phyloP scores from a whole-genome alignment of 768 basidiomycete species.

The Rhizopogon roseolus region DNA sequence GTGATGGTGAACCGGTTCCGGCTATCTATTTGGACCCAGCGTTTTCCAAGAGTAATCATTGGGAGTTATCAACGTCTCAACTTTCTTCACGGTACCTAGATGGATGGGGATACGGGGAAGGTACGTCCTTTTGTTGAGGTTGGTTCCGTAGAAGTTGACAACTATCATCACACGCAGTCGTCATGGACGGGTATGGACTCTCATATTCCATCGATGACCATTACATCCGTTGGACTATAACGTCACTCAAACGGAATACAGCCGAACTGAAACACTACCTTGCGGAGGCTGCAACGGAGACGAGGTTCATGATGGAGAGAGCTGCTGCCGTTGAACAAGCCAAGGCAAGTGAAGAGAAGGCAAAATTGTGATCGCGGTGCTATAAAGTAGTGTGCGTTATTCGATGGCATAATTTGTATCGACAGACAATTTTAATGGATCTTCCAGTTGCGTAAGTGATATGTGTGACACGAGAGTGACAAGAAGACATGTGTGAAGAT shows the following conservation, averaged over 20 bases:
- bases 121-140: slow-evolving; percentile 33
- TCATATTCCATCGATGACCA: slow-evolving; percentile 85
- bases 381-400: background rate
- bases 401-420: background rate
- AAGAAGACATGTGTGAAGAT: background rate
- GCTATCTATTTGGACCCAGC: slow-evolving; percentile 71
- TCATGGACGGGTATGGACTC: slow-evolving; percentile 87
- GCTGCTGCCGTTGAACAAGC: slow-evolving; percentile 42
- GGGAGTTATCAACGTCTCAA: slow-evolving; percentile 93
- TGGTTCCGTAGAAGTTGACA: background rate
- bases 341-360: slow-evolving; percentile 20
- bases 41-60: slow-evolving; percentile 69
- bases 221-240: slow-evolving; percentile 89
- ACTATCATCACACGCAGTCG: slow-evolving; percentile 52
- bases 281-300: slow-evolving; percentile 76
- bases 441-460: background rate
- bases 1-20: slow-evolving; percentile 68
- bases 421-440: background rate
- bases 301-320: slow-evolving; percentile 69
- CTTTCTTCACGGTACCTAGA: slow-evolving; percentile 77
- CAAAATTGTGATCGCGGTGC: slow-evolving; percentile 23
- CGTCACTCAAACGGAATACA: slow-evolving; percentile 55
- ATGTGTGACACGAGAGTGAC: background rate
- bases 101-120: slow-evolving; percentile 98
- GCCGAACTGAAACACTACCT: slow-evolving; percentile 64